Base-by-base conservation (phyloP, 2,329 filamentous ascomycete species). In the Tolypocladium ovalisporum region DNA sequence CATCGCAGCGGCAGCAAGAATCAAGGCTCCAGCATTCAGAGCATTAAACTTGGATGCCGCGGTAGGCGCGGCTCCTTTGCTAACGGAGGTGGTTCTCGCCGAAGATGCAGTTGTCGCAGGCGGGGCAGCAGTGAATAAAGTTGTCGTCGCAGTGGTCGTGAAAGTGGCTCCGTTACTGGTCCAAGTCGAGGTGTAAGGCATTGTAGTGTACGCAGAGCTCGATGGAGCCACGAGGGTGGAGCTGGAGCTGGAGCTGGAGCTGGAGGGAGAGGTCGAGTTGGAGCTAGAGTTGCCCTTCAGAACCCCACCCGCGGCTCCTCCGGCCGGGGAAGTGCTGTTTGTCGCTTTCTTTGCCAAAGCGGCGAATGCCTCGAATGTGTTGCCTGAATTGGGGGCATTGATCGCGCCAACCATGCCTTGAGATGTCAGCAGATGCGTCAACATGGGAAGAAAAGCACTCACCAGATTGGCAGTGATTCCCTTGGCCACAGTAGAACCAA, bases 401-500 rank as follows among this genome's bases (percentile, higher is more conserved):
- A 49, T 49, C 7, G 44, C 44, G 27, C 44, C 44, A 3, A 49
- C 27, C 44, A 49, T 49, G 17, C 44, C 44, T 49, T 10, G 2
- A 27, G 4, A 4, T 32, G 17, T 49, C 15, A 49, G 13, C 12
- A 17, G 32, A 13, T 12, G 5, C n/a, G 2, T 22, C 22, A 6
- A 44, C 12, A 44, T 6, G 10, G 9, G 10, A 0, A 24, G 40
- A 7, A 19, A 51, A n/a, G 27, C 2, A 34, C 77, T 83, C 83
- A 58, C 81, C 80, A 27, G 65, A 69, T 61, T 85, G 79, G 65
- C 83, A 86, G 71, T 86, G 83, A 60, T 83, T 80, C 8, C 78
- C 77, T 53, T 62, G 61, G 6, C 57, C 57, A 68, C 82, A 86
- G 74, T 84, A 86, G 65, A 80, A 77, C 82, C 83, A 86, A 58